Evolutionary conservation across 2,329 filamentous ascomycete genomes (phyloP).

Genomic region (Microdochium paspali): DNA sequence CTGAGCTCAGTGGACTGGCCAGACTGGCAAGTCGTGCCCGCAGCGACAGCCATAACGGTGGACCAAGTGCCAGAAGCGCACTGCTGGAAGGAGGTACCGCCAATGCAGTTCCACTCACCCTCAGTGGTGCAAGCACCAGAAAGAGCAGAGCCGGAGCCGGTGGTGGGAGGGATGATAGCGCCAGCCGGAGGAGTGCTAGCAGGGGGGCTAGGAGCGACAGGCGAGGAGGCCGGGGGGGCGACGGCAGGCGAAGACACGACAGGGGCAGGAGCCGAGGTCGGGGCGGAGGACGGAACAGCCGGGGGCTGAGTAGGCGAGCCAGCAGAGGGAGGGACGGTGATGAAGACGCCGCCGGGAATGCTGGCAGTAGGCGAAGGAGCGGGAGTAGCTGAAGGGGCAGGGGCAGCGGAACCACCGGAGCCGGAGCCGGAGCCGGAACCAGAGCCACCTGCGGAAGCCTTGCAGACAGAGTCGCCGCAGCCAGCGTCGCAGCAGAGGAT

Average conservation of each 20-base stretch:
- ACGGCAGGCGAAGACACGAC: slow-evolving; percentile 5
- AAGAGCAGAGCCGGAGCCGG: slow-evolving; percentile 11
- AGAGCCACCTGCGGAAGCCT: slow-evolving; percentile 11
- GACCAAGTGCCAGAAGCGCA: slow-evolving; percentile 45
- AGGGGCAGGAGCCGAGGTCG: slow-evolving; percentile 12
- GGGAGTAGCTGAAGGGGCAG: slow-evolving; percentile 4
- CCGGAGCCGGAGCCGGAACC: no score
- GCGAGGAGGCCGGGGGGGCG: slow-evolving; percentile 4
- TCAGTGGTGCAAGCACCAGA: slow-evolving; percentile 34
- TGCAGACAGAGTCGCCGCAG: slow-evolving; percentile 14
- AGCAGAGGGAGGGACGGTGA: slow-evolving; percentile 19
- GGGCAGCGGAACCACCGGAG: slow-evolving; percentile 3
- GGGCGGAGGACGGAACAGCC: slow-evolving; percentile 18
- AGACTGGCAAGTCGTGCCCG: slow-evolving; percentile 32
- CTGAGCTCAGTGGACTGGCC: slow-evolving; percentile 30
- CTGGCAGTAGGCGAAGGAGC: slow-evolving; percentile 7
- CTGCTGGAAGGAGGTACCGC: slow-evolving; percentile 40
- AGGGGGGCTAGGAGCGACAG: slow-evolving; percentile 9
- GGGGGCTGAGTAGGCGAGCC: slow-evolving; percentile 10
- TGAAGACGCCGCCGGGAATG: slow-evolving; percentile 19
- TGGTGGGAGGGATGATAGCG: slow-evolving; percentile 10
- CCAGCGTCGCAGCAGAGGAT: slow-evolving; percentile 19
- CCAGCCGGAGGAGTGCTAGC: slow-evolving; percentile 5
- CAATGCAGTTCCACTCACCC: slow-evolving; percentile 45
- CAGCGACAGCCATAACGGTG: slow-evolving; percentile 26